Conservation (phyloP, 2,329 filamentous ascomycete genomes). For the Phoma sp. region DNA sequence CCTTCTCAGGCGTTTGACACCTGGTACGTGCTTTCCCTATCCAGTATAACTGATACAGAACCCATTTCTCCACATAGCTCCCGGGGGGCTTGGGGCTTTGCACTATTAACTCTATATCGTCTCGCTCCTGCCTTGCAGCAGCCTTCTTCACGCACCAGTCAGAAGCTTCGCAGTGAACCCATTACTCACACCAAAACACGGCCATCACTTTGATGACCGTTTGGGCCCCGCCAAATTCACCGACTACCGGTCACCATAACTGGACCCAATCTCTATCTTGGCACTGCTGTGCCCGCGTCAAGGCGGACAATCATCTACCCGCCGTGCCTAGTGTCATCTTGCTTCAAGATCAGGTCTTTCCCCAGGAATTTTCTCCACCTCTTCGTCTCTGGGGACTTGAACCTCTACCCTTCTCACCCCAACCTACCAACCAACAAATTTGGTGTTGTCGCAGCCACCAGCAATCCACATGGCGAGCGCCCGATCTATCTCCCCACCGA, state of each 20-base stretch:
- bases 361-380: background rate
- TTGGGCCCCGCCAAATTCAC: slow-evolving; percentile 24
- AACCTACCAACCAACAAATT: background rate
- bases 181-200: slow-evolving; percentile 12
- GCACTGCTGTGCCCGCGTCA: slow-evolving; percentile 30
- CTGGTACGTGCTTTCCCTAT: slow-evolving; percentile 43
- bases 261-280: slow-evolving; percentile 30
- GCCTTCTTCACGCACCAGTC: slow-evolving; percentile 19
- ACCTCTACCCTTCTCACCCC: background rate
- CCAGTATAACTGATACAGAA: slow-evolving; percentile 32
- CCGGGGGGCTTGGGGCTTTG: slow-evolving; percentile 18
- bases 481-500: slow-evolving; percentile 24
- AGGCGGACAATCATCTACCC: slow-evolving; percentile 24
- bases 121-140: slow-evolving; percentile 8
- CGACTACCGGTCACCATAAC: slow-evolving; percentile 31
- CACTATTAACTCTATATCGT: slow-evolving; percentile 15
- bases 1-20: slow-evolving; percentile 31
- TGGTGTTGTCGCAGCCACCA: background rate
- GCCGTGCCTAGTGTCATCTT: slow-evolving; percentile 23
- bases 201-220: slow-evolving; percentile 15
- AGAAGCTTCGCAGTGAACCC: slow-evolving; percentile 19
- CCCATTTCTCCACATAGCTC: slow-evolving; percentile 39
- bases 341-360: slow-evolving; percentile 15
- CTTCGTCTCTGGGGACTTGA: background rate
- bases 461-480: slow-evolving; percentile 29